phyloP scores from a whole-genome alignment of 805 yeast species.

The Starmerella tilneyi region DNA sequence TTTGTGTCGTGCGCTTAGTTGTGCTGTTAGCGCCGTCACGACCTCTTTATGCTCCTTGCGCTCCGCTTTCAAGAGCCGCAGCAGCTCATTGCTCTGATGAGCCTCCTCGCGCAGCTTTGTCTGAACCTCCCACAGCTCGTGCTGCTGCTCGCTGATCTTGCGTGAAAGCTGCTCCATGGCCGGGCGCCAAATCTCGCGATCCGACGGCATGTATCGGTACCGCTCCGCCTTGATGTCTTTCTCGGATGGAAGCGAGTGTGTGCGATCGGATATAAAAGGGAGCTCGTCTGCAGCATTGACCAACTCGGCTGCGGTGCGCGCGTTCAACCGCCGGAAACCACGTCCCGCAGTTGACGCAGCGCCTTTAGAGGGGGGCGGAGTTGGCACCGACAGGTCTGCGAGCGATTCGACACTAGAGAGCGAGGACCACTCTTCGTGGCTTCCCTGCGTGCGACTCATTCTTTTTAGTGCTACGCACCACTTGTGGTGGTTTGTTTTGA shows the following conservation, averaged over 20 bases:
- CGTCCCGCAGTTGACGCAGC: not conserved
- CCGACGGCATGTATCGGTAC: slow-evolving; percentile 1
- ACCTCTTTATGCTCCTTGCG: slow-evolving; percentile 12
- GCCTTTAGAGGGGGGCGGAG: slow-evolving; percentile 4
- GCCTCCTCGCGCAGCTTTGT: slow-evolving; percentile 12
- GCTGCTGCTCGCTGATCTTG: slow-evolving; percentile 12
- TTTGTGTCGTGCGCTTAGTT: not conserved
- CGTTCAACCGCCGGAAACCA: slow-evolving; percentile 4
- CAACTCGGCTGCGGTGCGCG: slow-evolving; percentile 4
- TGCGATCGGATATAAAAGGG: not conserved
- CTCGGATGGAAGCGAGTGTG: not conserved
- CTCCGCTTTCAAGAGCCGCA: slow-evolving; percentile 4
- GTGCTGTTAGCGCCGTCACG: slow-evolving; percentile 9
- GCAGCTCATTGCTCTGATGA: slow-evolving; percentile 6
- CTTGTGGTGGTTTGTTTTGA: slow-evolving; percentile 1
- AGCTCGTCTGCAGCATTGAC: not conserved
- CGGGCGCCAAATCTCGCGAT: slow-evolving; percentile 5
- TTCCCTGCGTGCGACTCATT: slow-evolving; percentile 1
- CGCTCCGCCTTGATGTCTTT: slow-evolving; percentile 2
- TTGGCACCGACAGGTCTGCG: not conserved
- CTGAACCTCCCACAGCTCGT: slow-evolving; percentile 15
- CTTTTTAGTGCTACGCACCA: not conserved
- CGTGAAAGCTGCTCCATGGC: slow-evolving; percentile 9
- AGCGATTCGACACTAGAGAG: slow-evolving; percentile 4
- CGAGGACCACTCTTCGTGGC: slow-evolving; percentile 5